Percentiles rank a stretch among this genome's conserved stretches.
These are phyloP conservation scores for Moesziomyces parantarcticus DNA, from an alignment of 1,284 basidiomycete genomes.

Conservation along the genomic window DNA sequence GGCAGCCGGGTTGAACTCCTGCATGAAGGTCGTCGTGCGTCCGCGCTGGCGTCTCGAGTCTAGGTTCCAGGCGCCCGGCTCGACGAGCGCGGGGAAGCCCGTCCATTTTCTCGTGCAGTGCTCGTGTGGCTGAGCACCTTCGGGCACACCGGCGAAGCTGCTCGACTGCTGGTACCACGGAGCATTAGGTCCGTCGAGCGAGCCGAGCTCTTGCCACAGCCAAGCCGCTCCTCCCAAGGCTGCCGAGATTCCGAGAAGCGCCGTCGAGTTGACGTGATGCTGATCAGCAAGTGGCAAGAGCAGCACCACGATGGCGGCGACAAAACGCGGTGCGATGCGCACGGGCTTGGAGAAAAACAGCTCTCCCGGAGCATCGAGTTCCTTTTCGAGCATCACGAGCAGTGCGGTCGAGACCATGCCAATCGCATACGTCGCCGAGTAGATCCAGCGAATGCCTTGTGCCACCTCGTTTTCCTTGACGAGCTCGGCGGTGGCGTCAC, in stretches of 20 bases:
- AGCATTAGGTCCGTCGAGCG: slow-evolving; percentile 58
- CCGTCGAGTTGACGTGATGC: slow-evolving; percentile 25
- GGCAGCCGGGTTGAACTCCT: slow-evolving; percentile 6
- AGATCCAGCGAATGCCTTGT: slow-evolving; percentile 52
- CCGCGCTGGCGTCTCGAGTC: slow-evolving; percentile 46
- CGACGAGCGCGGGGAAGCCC: slow-evolving; percentile 46
- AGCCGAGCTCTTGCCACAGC: slow-evolving; percentile 51
- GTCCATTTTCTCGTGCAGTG: slow-evolving; percentile 26
- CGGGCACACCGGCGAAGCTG: background rate
- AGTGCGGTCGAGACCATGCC: slow-evolving; percentile 45
- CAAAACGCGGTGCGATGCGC: slow-evolving; percentile 44
- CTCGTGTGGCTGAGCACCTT: background rate
- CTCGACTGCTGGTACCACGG: slow-evolving; percentile 30
- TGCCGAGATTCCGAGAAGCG: slow-evolving; percentile 46
- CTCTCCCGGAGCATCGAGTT: slow-evolving; percentile 48
- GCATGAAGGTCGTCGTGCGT: slow-evolving; percentile 28
- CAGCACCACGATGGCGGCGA: slow-evolving; percentile 42
- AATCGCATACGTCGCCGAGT: slow-evolving; percentile 48
- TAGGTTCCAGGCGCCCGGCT: slow-evolving; percentile 48
- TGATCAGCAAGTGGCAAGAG: slow-evolving; percentile 54
- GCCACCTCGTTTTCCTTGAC: slow-evolving; percentile 47
- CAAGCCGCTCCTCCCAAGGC: slow-evolving; percentile 24
- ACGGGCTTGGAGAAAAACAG: slow-evolving; percentile 44
- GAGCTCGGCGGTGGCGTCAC: slow-evolving; percentile 54
- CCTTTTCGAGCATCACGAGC: slow-evolving; percentile 52